Percentiles rank a stretch among this genome's conserved stretches.
These are phyloP conservation scores for Pleoardoris graminearum DNA, from an alignment of 2,329 filamentous ascomycete species.

Conservation along the genomic window DNA sequence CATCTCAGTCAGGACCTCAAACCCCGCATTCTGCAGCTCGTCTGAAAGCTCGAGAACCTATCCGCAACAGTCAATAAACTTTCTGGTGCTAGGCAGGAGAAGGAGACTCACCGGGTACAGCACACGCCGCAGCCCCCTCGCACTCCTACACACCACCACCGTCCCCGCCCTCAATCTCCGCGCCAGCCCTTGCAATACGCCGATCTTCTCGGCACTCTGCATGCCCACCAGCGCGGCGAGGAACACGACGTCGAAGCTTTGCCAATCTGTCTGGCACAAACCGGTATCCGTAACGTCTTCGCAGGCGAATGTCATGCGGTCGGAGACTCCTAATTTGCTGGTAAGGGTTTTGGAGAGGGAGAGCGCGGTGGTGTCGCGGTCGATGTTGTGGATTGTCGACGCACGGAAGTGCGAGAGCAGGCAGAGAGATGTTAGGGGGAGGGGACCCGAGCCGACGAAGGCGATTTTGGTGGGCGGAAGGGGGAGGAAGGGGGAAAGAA, in stretches of 20 bases:
- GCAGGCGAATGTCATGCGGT: slow-evolving; percentile 45
- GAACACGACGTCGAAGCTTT: slow-evolving; percentile 52
- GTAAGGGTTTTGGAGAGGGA: slow-evolving; percentile 36
- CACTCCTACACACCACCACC: slow-evolving; percentile 53
- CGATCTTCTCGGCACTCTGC: slow-evolving; percentile 48
- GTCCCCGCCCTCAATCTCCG: slow-evolving; percentile 48
- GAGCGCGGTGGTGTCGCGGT: slow-evolving; percentile 46
- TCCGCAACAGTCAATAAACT: too few species aligned
- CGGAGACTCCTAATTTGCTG: slow-evolving; percentile 32
- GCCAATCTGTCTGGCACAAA: slow-evolving; percentile 36
- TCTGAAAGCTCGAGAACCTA: slow-evolving; percentile 47
- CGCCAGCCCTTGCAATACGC: slow-evolving; percentile 45
- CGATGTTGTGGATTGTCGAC: slow-evolving; percentile 48
- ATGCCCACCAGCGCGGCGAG: slow-evolving; percentile 56
- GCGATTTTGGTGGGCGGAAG: slow-evolving; percentile 43
- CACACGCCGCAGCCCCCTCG: slow-evolving; percentile 49
- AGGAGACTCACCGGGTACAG: slow-evolving; percentile 52
- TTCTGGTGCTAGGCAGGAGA: too few species aligned
- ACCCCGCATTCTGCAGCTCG: slow-evolving; percentile 30
- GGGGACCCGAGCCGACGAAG: slow-evolving; percentile 56
- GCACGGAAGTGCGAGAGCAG: slow-evolving; percentile 47
- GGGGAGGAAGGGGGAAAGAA: slow-evolving; percentile 43
- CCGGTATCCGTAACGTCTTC: too few species aligned
- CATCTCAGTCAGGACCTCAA: slow-evolving; percentile 50
- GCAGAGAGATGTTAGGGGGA: slow-evolving; percentile 55